These are phyloP conservation scores for Candida tunisiensis DNA, from an alignment of 1,139 yeast genomes.

Conservation along the genomic window DNA sequence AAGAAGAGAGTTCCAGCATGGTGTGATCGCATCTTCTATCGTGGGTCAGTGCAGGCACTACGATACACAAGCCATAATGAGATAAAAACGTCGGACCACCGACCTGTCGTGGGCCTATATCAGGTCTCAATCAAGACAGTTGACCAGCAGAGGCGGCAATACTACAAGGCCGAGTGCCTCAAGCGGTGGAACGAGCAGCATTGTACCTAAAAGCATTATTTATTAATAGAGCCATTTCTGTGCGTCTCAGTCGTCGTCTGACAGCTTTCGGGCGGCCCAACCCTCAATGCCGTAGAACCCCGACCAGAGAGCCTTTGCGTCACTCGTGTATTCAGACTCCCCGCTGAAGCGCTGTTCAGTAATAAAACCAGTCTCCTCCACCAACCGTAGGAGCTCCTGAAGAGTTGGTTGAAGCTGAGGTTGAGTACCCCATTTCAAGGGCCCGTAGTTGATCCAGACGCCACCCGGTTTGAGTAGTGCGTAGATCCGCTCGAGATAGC, in stretches of 20 bases:
- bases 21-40: conserved; percentile 78
- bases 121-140: conserved; percentile 46
- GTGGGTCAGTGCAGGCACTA: conserved; percentile 23
- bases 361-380: conserved; percentile 47
- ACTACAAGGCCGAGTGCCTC: conserved; percentile 26
- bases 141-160: conserved; percentile 36
- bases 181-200: conserved; percentile 9
- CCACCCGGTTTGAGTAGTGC: conserved; percentile 33
- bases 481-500: conserved; percentile 44
- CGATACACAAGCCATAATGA: conserved; percentile 17
- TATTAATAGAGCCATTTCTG: not conserved
- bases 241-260: not conserved
- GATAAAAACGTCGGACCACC: conserved; percentile 68
- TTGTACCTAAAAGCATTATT: not conserved
- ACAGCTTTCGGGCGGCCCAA: conserved; percentile 11
- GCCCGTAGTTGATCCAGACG: conserved; percentile 75
- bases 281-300: conserved; percentile 13
- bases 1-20: conserved; percentile 92
- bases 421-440: conserved; percentile 76
- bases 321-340: conserved; percentile 14
- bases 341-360: conserved; percentile 25
- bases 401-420: conserved; percentile 60
- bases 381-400: conserved; percentile 39
- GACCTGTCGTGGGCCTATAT: conserved; percentile 75
- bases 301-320: conserved; percentile 12